Percentiles rank a stretch among this genome's conserved stretches.
These are phyloP conservation scores for Paracoccidioides brasiliensis DNA, from an alignment of 2,329 filamentous ascomycete genomes.

Conservation along the genomic window DNA sequence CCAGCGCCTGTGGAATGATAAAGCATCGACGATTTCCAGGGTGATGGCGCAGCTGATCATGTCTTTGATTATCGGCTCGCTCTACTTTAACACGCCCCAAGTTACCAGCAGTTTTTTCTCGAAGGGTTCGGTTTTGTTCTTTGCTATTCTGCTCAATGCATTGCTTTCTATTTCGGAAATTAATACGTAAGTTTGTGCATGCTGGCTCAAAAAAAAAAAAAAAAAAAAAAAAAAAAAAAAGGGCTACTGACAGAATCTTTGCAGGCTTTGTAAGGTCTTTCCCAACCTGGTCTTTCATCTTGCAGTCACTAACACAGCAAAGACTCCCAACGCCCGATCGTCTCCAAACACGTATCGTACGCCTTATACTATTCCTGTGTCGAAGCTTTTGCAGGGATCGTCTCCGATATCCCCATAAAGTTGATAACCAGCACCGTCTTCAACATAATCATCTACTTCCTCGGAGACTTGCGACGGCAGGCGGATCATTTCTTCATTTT, in stretches of 20 bases:
- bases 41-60: conserved; percentile 56
- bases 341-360: conserved; percentile 81
- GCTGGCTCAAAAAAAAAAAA: too few species aligned
- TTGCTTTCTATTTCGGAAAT: conserved; percentile 60
- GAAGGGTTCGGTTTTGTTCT: conserved; percentile 70
- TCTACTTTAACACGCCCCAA: conserved; percentile 41
- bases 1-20: conserved; percentile 61
- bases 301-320: conserved; percentile 38
- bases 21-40: conserved; percentile 56
- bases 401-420: conserved; percentile 79
- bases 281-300: too few species aligned
- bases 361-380: conserved; percentile 82
- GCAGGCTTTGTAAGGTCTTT: conserved; percentile 13
- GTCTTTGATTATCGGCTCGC: conserved; percentile 60
- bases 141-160: conserved; percentile 57
- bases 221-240: background rate
- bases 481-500: conserved; percentile 48
- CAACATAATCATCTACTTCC: conserved; percentile 74
- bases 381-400: conserved; percentile 73
- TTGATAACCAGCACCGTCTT: conserved; percentile 59
- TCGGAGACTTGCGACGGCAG: conserved; percentile 53
- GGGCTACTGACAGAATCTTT: background rate
- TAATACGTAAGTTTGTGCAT: conserved; percentile 34
- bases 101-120: conserved; percentile 62
- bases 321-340: conserved; percentile 80